Conservation (phyloP, 805 yeast genomes). For the Cyberlindnera saturnus region DNA sequence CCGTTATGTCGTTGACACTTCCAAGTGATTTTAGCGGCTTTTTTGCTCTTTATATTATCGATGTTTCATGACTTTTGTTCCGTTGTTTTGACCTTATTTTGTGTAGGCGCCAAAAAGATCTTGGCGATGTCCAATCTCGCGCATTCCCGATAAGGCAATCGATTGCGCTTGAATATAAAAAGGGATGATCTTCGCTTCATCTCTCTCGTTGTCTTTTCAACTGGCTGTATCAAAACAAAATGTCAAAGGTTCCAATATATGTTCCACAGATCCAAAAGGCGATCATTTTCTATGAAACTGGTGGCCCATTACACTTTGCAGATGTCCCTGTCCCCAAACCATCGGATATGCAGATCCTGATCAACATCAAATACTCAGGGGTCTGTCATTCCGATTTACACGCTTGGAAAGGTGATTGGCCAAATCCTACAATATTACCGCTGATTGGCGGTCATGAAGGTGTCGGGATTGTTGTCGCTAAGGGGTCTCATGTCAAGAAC, state of each 20-base stretch:
- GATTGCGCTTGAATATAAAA: not conserved
- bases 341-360: conserved; percentile 45
- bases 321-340: conserved; percentile 51
- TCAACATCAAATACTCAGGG: conserved; percentile 55
- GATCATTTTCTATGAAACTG: conserved; percentile 40
- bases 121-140: not conserved
- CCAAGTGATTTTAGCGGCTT: conserved; percentile 34
- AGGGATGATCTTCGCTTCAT: too few relatives aligned
- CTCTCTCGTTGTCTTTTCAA: not conserved
- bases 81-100: too few relatives aligned
- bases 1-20: conserved; percentile 77
- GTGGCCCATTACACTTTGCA: conserved; percentile 39
- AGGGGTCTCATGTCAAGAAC: conserved; percentile 50
- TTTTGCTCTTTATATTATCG: not conserved
- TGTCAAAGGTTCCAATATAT: not conserved
- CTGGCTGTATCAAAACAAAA: not conserved
- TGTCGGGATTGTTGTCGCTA: conserved; percentile 61
- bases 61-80: not conserved
- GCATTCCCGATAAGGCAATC: conserved; percentile 3
- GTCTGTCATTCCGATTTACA: conserved; percentile 64
- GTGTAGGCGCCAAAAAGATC: not conserved
- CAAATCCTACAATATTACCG: conserved; percentile 47
- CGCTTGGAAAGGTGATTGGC: conserved; percentile 55
- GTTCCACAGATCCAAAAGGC: conserved; percentile 43
- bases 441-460: conserved; percentile 71